These are phyloP conservation scores for Colletotrichum euphorbiae DNA, from an alignment of 2,329 filamentous ascomycete species.

Conservation along the genomic window DNA sequence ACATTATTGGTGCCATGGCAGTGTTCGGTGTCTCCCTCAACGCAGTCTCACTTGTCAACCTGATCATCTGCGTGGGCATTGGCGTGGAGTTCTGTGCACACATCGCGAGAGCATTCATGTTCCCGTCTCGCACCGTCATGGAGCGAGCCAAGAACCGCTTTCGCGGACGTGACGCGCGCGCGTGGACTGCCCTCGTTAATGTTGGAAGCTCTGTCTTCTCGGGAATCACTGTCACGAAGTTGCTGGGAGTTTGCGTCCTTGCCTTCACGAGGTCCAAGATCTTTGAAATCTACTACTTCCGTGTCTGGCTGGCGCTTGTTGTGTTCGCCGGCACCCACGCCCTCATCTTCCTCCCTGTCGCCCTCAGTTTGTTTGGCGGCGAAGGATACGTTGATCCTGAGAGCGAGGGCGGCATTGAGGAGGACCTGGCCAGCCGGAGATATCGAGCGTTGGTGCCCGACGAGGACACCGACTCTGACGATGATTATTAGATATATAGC, in stretches of 20 bases:
- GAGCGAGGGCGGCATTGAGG: constrained; percentile 87
- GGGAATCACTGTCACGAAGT: constrained; percentile 95
- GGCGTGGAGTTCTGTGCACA: constrained; percentile 98
- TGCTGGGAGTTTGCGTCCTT: constrained; percentile 89
- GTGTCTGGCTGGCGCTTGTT: constrained; percentile 93
- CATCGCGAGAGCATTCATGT: constrained; percentile 95
- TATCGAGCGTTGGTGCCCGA: constrained; percentile 83
- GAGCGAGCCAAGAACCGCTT: constrained; percentile 83
- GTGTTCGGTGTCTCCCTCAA: constrained; percentile 90
- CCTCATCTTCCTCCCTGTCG: constrained; percentile 90
- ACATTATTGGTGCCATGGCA: constrained; percentile 96
- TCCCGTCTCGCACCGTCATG: constrained; percentile 85
- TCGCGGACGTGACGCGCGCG: constrained; percentile 83
- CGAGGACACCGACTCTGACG: constrained; percentile 80
- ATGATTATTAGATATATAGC: constrained; percentile 58
- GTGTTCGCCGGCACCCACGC: constrained; percentile 90
- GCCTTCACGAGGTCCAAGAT: constrained; percentile 98
- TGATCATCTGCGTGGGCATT: constrained; percentile 97
- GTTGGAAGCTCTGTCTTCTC: constrained; percentile 95
- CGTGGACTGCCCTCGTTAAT: constrained; percentile 94
- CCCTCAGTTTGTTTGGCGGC: constrained; percentile 86
- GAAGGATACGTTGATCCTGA: constrained; percentile 90
- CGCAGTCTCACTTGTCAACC: constrained; percentile 93
- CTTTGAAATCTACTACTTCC: constrained; percentile 99
- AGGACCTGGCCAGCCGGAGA: constrained; percentile 83